A percentile compares a stretch with the other conserved stretches of the same genome.
phyloP scores from a whole-genome alignment of 2,329 filamentous ascomycete species.

The Trichophyton verrucosum region DNA sequence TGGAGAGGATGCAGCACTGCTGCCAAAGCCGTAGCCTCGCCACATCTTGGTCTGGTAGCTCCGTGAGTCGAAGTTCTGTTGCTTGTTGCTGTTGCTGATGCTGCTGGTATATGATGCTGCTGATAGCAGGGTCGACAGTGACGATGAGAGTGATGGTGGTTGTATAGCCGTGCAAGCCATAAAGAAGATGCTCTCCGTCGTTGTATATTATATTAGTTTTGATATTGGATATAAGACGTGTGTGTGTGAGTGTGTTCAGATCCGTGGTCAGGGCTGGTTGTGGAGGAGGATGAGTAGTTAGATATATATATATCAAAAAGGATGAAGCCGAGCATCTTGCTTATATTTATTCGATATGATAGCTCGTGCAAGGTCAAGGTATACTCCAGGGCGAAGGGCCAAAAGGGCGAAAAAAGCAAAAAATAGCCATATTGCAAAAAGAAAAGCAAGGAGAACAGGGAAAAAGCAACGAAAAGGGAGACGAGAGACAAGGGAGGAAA shows the following conservation, averaged over 20 bases:
- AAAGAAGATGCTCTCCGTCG: not conserved
- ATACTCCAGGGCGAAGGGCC: not conserved
- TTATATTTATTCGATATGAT: not conserved
- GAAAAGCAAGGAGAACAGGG: not conserved
- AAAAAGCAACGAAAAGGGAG: not conserved
- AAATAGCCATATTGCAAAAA: not conserved
- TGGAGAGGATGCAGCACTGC: slow-evolving; percentile 14
- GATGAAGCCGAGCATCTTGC: not conserved
- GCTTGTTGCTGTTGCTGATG: not conserved
- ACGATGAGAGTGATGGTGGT: slow-evolving; percentile 2
- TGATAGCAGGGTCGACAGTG: not conserved
- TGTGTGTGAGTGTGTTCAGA: too few species aligned
- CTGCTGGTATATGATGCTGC: not conserved
- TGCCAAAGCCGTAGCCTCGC: slow-evolving; percentile 13
- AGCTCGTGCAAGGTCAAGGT: slow-evolving; percentile 2
- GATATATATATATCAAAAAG: not conserved
- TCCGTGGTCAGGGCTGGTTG: too few species aligned
- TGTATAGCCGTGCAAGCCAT: slow-evolving; percentile 6
- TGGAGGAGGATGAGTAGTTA: not conserved
- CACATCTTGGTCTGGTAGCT: slow-evolving; percentile 9
- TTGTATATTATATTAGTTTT: not conserved
- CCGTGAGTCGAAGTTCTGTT: not conserved
- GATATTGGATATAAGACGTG: too few species aligned
- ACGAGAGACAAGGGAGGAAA: not conserved
- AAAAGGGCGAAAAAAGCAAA: not conserved